These are phyloP conservation scores for Alternaria triticimaculans DNA, from an alignment of 2,329 filamentous ascomycete genomes.

Conservation along the genomic window DNA sequence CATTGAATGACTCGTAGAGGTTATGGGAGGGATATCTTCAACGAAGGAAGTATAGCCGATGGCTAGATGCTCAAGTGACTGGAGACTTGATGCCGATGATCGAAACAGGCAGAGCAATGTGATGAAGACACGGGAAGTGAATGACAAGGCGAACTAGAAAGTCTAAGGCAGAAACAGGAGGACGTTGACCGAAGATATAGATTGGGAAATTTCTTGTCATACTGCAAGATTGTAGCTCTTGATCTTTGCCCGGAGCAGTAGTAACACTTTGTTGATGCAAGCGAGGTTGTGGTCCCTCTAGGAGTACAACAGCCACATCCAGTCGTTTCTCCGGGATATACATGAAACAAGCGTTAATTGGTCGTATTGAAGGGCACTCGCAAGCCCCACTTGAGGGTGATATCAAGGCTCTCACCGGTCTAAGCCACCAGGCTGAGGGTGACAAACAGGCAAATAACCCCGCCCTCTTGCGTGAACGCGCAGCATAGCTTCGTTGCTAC, in stretches of 20 bases:
- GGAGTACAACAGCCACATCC: conserved; percentile 2
- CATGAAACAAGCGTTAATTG: conserved; percentile 19
- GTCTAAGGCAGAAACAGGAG: conserved; percentile 21
- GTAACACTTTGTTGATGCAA: conserved; percentile 20
- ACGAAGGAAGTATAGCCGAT: neutral
- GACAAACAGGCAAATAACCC: conserved; percentile 21
- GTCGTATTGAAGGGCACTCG: conserved; percentile 13
- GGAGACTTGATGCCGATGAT: neutral
- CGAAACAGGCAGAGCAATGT: neutral
- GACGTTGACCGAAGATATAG: conserved; percentile 21
- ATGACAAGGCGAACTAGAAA: conserved; percentile 10
- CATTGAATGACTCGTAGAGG: conserved; percentile 20
- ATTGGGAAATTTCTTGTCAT: conserved; percentile 7
- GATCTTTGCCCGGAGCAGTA: conserved; percentile 10
- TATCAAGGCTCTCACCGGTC: conserved; percentile 25
- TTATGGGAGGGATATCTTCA: too few relatives aligned
- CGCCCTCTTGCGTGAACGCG: conserved; percentile 7
- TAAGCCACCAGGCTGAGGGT: conserved; percentile 21
- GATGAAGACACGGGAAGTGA: neutral
- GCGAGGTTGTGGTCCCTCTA: conserved; percentile 13
- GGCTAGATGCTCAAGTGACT: neutral
- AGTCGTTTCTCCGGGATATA: conserved; percentile 6
- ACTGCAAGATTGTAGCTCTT: conserved; percentile 6
- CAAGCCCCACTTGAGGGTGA: conserved; percentile 21
- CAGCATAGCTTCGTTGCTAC: conserved; percentile 1